Evolutionary conservation across 2,329 filamentous ascomycete genomes (phyloP).

Genomic region (Fusarium musae): DNA sequence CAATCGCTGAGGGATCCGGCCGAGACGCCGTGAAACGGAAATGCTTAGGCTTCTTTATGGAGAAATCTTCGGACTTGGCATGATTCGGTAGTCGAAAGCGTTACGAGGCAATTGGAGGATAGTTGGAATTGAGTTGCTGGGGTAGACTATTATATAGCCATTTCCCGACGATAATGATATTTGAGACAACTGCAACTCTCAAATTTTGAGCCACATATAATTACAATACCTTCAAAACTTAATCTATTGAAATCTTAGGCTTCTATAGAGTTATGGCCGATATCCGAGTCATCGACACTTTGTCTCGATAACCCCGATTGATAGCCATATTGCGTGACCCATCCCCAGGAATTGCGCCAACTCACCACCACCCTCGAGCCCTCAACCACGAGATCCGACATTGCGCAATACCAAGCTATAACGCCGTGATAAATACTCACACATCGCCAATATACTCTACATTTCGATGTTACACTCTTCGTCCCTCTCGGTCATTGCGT

Average conservation of each 20-base stretch:
- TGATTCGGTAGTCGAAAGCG: not conserved
- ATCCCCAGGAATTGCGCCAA: constrained; percentile 42
- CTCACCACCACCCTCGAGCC: not conserved
- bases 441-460: not conserved
- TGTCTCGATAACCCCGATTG: not conserved
- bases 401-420: constrained; percentile 35
- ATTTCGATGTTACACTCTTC: not conserved
- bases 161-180: not conserved
- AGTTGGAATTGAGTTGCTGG: not conserved
- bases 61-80: constrained; percentile 1
- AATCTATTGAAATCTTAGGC: no score
- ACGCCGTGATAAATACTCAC: not conserved
- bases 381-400: constrained; percentile 15
- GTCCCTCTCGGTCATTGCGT: constrained; percentile 31
- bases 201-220: not conserved
- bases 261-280: fast-evolving
- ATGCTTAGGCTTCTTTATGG: not conserved
- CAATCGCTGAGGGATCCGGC: constrained; percentile 40
- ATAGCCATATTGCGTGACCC: constrained; percentile 40
- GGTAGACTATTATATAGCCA: not conserved
- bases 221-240: fast-evolving
- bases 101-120: not conserved
- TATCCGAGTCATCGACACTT: not conserved
- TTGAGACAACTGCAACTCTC: not conserved
- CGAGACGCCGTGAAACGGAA: constrained; percentile 26